Evolutionary conservation across 2,329 filamentous ascomycete species (phyloP), one percentile per base, ranked within the genome.

Genomic region (Diaporthe citrichinensis): DNA sequence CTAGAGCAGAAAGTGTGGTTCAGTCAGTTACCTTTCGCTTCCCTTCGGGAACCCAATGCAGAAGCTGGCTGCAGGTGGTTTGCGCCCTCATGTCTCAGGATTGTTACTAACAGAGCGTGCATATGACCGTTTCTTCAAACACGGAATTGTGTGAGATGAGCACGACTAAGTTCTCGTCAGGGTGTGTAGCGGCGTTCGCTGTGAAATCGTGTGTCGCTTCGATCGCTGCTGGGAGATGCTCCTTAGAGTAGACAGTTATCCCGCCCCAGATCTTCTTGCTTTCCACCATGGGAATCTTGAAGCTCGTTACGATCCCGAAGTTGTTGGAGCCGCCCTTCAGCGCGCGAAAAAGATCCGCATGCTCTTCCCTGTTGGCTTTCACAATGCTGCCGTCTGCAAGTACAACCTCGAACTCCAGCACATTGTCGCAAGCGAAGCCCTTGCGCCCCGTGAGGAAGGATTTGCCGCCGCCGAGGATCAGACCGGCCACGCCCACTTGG

Each of bases 271-370:
- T 72, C 1, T 34, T 51, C 28, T 67, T 61, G 61, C 59, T 76
- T 7, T 62, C 41, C 12, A 80, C 57, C 15, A 77, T 72, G 15
- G 59, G 49, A 72, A 80, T 76, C 58, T 72, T 76, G 75, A 79
- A 77, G 39, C 55, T 49, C 23, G 84, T 81, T 4, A 81, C 78
- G 51, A 83, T 80, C 55, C 85, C 86, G 62, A 86, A 86, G 78
- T 88, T 88, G 78, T 81, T 84, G n/a, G 82, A 81, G 12, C 86
- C 87, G 7, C 87, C 87, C 69, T 85, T 84, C 7, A 88, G 81
- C 1, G 85, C 86, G 9, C 68, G 58, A 3, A 57, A 73, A 15
- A 73, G 72, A 41, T 68, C 59, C 15, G 28, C n/a, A 12, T 68
- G 49, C 14, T 46, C 12, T 25, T 51, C 17, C 25, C 20, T 44